Conservation (phyloP, 768 basidiomycete genomes). For the Pleurotus eryngii region DNA sequence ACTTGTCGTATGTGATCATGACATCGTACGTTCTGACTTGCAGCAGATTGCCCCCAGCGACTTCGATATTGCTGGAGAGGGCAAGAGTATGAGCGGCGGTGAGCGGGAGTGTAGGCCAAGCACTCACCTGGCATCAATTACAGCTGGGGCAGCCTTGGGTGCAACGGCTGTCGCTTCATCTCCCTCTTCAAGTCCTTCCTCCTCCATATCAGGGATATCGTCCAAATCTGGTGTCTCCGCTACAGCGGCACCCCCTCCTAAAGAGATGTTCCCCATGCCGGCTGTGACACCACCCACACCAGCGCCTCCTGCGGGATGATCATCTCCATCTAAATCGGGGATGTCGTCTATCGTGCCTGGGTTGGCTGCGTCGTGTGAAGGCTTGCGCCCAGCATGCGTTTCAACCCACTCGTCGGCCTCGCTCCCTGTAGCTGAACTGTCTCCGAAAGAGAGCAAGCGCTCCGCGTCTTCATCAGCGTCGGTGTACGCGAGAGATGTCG, state of each 20-base stretch:
- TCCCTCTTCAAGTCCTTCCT: slow-evolving; percentile 83
- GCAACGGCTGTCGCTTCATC: slow-evolving; percentile 78
- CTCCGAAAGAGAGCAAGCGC: slow-evolving; percentile 81
- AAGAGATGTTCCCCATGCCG: slow-evolving; percentile 43
- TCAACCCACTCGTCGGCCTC: slow-evolving; percentile 96
- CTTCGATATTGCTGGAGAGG: slow-evolving; percentile 51
- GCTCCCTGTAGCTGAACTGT: slow-evolving; percentile 46
- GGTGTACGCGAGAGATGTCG: slow-evolving; percentile 88
- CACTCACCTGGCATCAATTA: slow-evolving; percentile 50
- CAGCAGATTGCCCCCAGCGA: slow-evolving; percentile 77
- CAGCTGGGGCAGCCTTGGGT: slow-evolving; percentile 37
- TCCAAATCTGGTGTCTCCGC: slow-evolving; percentile 83
- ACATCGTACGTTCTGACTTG: slow-evolving; percentile 99
- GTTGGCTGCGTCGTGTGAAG: slow-evolving; percentile 50
- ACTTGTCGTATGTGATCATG: slow-evolving; percentile 99
- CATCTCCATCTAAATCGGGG: slow-evolving; percentile 70
- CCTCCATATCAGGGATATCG: slow-evolving; percentile 99
- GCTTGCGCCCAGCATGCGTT: slow-evolving; percentile 83
- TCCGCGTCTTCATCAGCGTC: slow-evolving; percentile 97
- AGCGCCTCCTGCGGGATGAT: slow-evolving; percentile 25
- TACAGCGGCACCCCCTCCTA: slow-evolving; percentile 28
- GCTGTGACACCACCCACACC: slow-evolving; percentile 34
- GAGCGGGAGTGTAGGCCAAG: background rate
- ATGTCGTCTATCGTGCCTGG: slow-evolving; percentile 78
- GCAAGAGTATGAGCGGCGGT: slow-evolving; percentile 2